phyloP scores from a whole-genome alignment of 2,329 filamentous ascomycete species.

The Cordyceps cicadae region DNA sequence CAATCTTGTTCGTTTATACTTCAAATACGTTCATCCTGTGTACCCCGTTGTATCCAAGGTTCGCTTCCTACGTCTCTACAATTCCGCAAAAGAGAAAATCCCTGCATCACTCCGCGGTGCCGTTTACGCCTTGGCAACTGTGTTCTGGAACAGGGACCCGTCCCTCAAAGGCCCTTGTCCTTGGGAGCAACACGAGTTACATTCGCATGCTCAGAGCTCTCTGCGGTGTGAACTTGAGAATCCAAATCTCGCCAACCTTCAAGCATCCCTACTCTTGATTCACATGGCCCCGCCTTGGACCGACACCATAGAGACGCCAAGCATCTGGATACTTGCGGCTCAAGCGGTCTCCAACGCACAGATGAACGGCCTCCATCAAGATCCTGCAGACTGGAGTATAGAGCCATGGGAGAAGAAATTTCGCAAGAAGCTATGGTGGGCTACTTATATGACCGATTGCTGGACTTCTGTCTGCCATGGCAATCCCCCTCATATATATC shows the following conservation, averaged over 20 bases:
- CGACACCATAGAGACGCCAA: slow-evolving; percentile 38
- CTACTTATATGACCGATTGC: slow-evolving; percentile 31
- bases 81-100: slow-evolving; percentile 28
- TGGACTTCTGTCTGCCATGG: slow-evolving; percentile 40
- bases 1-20: slow-evolving; percentile 35
- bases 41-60: slow-evolving; percentile 36
- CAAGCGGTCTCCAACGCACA: slow-evolving; percentile 37
- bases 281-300: slow-evolving; percentile 37
- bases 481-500: slow-evolving; percentile 36
- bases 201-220: slow-evolving; percentile 33
- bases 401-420: slow-evolving; percentile 34
- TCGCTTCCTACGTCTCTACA: slow-evolving; percentile 33
- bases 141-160: slow-evolving; percentile 32
- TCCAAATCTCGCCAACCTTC: slow-evolving; percentile 37
- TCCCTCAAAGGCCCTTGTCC: slow-evolving; percentile 23
- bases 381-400: slow-evolving; percentile 34
- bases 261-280: slow-evolving; percentile 37
- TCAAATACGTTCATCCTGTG: slow-evolving; percentile 36
- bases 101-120: slow-evolving; percentile 37
- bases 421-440: slow-evolving; percentile 39
- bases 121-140: slow-evolving; percentile 35
- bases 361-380: slow-evolving; percentile 37
- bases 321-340: slow-evolving; percentile 35
- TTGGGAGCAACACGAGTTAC: slow-evolving; percentile 32
- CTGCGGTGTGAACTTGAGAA: slow-evolving; percentile 38